phyloP scores from a whole-genome alignment of 2,329 filamentous ascomycete genomes.

The Pseudogymnoascus sp. region DNA sequence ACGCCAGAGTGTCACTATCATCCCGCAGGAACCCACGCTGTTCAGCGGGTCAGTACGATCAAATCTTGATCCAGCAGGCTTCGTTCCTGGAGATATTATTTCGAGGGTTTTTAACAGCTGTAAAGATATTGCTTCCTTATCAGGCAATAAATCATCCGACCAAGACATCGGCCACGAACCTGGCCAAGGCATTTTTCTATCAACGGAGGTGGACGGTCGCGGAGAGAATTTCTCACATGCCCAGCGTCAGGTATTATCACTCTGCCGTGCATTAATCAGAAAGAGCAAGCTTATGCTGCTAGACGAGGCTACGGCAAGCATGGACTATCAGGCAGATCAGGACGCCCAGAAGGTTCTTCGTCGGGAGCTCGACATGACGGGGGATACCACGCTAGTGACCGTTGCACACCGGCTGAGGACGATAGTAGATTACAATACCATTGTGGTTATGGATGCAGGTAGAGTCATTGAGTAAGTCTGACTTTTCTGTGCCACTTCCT shows the following conservation, averaged over 20 bases:
- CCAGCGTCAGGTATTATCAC: constrained; percentile 57
- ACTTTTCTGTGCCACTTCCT: too few relatives aligned
- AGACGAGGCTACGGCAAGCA: constrained; percentile 40
- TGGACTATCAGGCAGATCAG: constrained; percentile 24
- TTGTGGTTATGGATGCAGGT: constrained; percentile 51
- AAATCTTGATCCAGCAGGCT: constrained; percentile 52
- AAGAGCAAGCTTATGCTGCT: constrained; percentile 56
- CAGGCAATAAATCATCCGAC: constrained; percentile 28
- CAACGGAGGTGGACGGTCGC: constrained; percentile 54
- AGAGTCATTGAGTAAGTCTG: constrained; percentile 39
- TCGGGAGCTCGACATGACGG: too few relatives aligned
- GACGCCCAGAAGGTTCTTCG: too few relatives aligned
- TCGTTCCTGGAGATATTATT: too few relatives aligned
- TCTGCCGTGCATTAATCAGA: constrained; percentile 55
- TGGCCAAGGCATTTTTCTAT: constrained; percentile 46
- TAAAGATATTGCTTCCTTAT: constrained; percentile 33
- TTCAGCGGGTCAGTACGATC: constrained; percentile 55
- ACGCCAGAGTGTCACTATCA: constrained; percentile 56
- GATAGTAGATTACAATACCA: constrained; percentile 53
- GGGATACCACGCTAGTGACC: constrained; percentile 52
- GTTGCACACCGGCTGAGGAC: constrained; percentile 61
- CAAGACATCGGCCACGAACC: constrained; percentile 44
- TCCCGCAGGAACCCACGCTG: constrained; percentile 60
- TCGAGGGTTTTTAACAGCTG: constrained; percentile 28
- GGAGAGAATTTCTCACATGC: constrained; percentile 58